These are phyloP conservation scores for Chernovozyma aurita DNA, from an alignment of 1,139 yeast species.

Conservation along the genomic window DNA sequence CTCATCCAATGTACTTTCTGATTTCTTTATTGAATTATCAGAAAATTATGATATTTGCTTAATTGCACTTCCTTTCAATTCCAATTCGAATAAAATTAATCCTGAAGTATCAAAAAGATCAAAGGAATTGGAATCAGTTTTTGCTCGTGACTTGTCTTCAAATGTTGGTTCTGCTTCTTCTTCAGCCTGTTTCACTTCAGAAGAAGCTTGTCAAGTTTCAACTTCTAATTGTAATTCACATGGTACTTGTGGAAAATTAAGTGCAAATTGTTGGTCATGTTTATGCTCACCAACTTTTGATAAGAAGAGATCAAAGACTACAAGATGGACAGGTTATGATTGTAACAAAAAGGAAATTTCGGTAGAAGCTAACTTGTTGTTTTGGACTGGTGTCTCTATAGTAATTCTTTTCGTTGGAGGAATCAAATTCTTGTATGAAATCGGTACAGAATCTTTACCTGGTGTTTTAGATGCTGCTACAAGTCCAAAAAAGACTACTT, in stretches of 20 bases:
- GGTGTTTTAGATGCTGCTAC: slow-evolving; percentile 64
- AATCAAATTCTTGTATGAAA: slow-evolving; percentile 45
- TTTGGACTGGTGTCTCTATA: slow-evolving; percentile 59
- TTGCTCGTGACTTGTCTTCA: slow-evolving; percentile 10
- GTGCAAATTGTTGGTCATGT: slow-evolving; percentile 50
- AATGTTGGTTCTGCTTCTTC: slow-evolving; percentile 10
- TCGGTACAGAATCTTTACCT: slow-evolving; percentile 62
- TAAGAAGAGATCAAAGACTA: slow-evolving; percentile 44
- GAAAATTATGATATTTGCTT: slow-evolving; percentile 29
- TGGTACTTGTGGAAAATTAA: slow-evolving; percentile 50
- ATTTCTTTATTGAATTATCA: slow-evolving; percentile 24
- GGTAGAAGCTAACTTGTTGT: slow-evolving; percentile 58
- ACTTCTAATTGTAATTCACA: slow-evolving; percentile 60
- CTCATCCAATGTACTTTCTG: slow-evolving; percentile 30
- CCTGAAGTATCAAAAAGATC: slow-evolving; percentile 19
- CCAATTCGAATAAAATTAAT: not conserved
- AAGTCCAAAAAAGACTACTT: slow-evolving; percentile 28
- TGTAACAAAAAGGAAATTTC: slow-evolving; percentile 67
- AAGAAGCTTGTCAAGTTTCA: slow-evolving; percentile 48
- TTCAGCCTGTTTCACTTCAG: slow-evolving; percentile 32
- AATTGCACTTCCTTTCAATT: slow-evolving; percentile 22
- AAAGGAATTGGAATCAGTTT: slow-evolving; percentile 21
- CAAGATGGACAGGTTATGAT: slow-evolving; percentile 62
- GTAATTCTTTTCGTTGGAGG: slow-evolving; percentile 47
- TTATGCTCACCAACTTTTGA: slow-evolving; percentile 51